phyloP scores from a whole-genome alignment of 306 rosid genomes.

The Astragalus glycyphyllos region DNA sequence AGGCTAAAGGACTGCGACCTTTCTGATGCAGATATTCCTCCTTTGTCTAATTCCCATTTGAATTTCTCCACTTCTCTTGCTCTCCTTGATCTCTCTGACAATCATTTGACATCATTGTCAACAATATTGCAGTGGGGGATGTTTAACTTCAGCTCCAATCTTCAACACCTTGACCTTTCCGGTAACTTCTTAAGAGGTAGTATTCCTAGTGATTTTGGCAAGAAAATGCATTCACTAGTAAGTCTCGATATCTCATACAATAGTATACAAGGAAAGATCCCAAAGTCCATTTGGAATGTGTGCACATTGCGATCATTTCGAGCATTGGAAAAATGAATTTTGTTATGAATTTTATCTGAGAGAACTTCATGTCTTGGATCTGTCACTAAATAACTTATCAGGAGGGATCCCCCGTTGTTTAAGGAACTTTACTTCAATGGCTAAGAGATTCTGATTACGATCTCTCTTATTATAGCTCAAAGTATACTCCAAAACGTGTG shows the following conservation, averaged over 20 bases:
- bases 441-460: no score
- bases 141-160: slow-evolving; percentile 6
- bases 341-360: fast-evolving
- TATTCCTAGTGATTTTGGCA: slow-evolving; percentile 27
- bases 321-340: no score
- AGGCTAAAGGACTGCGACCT: neutral
- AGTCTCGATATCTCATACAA: no score
- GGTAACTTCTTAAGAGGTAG: neutral
- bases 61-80: slow-evolving; percentile 14
- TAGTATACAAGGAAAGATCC: no score
- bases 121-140: neutral
- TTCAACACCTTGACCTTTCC: neutral
- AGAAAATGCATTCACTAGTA: neutral
- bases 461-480: no score
- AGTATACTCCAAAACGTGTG: no score
- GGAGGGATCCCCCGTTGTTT: slow-evolving; percentile 6
- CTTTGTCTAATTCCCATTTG: no score
- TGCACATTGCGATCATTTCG: neutral
- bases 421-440: slow-evolving; percentile 11
- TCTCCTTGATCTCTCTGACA: neutral
- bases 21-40: slow-evolving; percentile 1
- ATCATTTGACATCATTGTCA: neutral
- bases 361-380: slow-evolving; percentile 11
- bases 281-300: no score
- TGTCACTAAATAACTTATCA: slow-evolving; percentile 21